Evolutionary conservation across 495 filamentous ascomycete species (phyloP), one percentile per base, ranked within the genome.

Genomic region (Hypoxylon crocopeplum): DNA sequence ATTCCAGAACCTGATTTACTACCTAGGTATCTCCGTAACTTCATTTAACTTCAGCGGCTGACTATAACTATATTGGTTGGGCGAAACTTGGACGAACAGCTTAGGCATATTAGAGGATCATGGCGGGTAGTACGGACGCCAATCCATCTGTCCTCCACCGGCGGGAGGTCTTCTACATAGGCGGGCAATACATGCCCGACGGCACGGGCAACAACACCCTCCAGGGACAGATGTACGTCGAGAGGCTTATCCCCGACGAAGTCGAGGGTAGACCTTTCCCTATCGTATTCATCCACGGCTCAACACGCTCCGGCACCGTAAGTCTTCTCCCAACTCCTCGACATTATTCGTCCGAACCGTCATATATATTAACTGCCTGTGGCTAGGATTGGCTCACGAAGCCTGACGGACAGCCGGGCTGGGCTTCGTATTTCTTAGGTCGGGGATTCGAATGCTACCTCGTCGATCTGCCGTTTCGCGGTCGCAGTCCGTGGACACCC

Each of bases 201-300:
- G 32, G 38, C 16, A 44, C 56, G n/a, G 74, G 76, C 29, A 55
- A 67, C 7, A 72, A 79, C 59, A 48, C 76, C 7, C 68, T 78
- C 39, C 65, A 71, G 17, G 76, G 75, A 33, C 79, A 84, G 70
- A 82, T 84, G 70, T 83, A 84, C 63, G 81, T 84, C n/a, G 82
- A 85, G 68, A 73, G 77, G 33, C 62, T 85, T 33, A 69, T 66
- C 10, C 82, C 82, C 0, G 38, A 32, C 15, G 51, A 48, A 48
- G 16, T 7, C 34, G 5, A 52, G 8, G 37, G 11, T 59, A 54
- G 4, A 40, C 24, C 49, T 24, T 56, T 40, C 48, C 83, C 82
- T 1, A 65, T 85, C 15, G 64, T 86, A 36, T 77, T 85, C 42
- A 75, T 84, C 33, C 81, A 84, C 42, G 83, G 81, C 6, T 70